Base-by-base conservation (phyloP, 2,329 filamentous ascomycete species). In the Neopestalotiopsis sp. region DNA sequence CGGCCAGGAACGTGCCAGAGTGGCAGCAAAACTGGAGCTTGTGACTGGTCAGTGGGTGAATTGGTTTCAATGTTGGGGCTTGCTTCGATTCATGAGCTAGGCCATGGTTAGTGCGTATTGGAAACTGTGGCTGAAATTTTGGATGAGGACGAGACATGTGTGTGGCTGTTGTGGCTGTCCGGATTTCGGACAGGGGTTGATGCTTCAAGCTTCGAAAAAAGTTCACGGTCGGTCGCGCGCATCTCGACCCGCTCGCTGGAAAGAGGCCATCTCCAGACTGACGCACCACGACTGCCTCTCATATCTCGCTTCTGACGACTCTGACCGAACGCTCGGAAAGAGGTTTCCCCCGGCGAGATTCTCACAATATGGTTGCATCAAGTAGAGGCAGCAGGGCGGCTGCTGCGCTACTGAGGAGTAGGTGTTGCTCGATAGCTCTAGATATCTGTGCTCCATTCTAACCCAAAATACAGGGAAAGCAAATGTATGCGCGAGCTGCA, bases 371-470 rank as follows among this genome's bases (percentile, higher is more conserved):
- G 88, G 82, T 86, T 73, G 84, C 86, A 73, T 84, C 87, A 75
- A 88, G 87, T 81, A 87, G 88, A 83, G 87, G 88, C 72, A 79
- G 85, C 73, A 83, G 80, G 76, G 83, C 84, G 76, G 78, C 85
- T 69, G 81, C 84, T 74, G 81, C 82, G 72, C 79, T 86, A 67
- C 74, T 90, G 69, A 82, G 83, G 76, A 82, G 89, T 90, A 76
- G 77, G 86, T 77, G n/a, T 57, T 5, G 6, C 34, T 10, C 68
- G 78, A 73, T 76, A 76, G 74, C 63, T 73, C 77, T 67, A 80
- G 73, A 71, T 67, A 81, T 38, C 67, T 69, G 77, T 74, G 66
- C 70, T 71, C 71, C 30, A 73, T 74, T 49, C 77, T 76, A 67
- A 74, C 75, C 72, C 80, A 79, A 74, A 71, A 74, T 66, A 73